Evolutionary conservation across 208 protist genomes (phyloP), one percentile per base, ranked within the genome.

Genomic region (Leishmania lainsoni): DNA sequence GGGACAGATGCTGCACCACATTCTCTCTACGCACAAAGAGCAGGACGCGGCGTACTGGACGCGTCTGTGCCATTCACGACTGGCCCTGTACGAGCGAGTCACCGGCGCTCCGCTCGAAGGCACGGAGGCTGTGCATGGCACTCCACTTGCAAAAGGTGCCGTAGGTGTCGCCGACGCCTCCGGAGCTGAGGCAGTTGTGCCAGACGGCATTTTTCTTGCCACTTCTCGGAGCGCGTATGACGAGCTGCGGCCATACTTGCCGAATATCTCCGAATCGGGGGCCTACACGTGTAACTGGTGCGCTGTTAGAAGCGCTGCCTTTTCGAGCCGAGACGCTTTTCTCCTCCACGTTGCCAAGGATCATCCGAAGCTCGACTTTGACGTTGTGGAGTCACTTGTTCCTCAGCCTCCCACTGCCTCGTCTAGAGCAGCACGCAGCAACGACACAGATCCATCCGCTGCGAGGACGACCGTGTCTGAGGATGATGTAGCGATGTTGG

Each of bases 231-330:
- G 69, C n/a, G 45, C 32, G 16, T 14, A 66, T 45, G 52, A 65
- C 26, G 54, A 52, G 42, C 42, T 77, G 20, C 79, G 70, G 2
- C 22, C 69, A 8, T 74, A 70, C 29, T 59, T 94, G 54, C 95
- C 95, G 14, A 98, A 93, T 2, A 70, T 96, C 52, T 85, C 87
- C 3, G 83, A 83, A 1, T 45, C 75, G 6, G 95, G 95, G 42
- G 58, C 51, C 16, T 98, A 97, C 83, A 77, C 89, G 29, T 98
- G 95, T 87, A 95, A 98, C 76, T 97, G 93, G 93, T 98, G 95
- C 78, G 84, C 87, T 22, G 35, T 84, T 16, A 73, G 77, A 58
- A 72, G 74, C 12, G 81, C 80, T 22, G 68, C 85, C 39, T 92
- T 93, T 72, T 73, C 85, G 29, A 95, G 93, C 45, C 87, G 95